Evolutionary conservation across 2,329 filamentous ascomycete species (phyloP).

Genomic region (Sarocladium oryzae): DNA sequence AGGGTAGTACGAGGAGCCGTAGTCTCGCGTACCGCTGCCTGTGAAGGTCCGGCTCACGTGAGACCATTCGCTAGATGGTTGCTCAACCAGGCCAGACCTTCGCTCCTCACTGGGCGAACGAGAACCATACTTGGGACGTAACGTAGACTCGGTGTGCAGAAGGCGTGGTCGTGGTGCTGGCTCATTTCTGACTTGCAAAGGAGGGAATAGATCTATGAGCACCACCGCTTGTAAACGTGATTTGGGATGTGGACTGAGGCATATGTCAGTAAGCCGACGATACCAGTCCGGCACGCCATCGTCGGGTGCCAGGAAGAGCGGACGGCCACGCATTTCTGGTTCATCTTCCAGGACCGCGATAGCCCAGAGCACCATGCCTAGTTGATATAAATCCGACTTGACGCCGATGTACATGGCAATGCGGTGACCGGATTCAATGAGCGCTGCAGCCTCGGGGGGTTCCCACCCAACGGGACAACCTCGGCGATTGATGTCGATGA

Average conservation of each 20-base stretch:
- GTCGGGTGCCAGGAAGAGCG: constrained; percentile 54
- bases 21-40: constrained; percentile 25
- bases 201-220: constrained; percentile 64
- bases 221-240: constrained; percentile 66
- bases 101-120: constrained; percentile 6
- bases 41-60: constrained; percentile 32
- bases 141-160: neutral
- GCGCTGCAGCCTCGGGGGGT: constrained; percentile 77
- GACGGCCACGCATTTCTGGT: constrained; percentile 71
- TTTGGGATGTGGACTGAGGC: constrained; percentile 68
- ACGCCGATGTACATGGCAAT: constrained; percentile 98
- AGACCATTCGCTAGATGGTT: constrained; percentile 38
- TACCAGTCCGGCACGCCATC: constrained; percentile 73
- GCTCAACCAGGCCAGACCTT: neutral
- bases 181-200: neutral
- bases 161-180: neutral
- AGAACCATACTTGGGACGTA: neutral
- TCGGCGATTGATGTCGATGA: constrained; percentile 95
- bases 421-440: constrained; percentile 82
- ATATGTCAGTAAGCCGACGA: constrained; percentile 65
- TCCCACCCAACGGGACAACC: constrained; percentile 99
- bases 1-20: constrained; percentile 38
- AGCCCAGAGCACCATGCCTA: constrained; percentile 96
- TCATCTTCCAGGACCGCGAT: constrained; percentile 84
- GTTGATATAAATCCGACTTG: constrained; percentile 92